Conservation (phyloP, 352 stramenopile species). For the Phytophthora hybrid region DNA sequence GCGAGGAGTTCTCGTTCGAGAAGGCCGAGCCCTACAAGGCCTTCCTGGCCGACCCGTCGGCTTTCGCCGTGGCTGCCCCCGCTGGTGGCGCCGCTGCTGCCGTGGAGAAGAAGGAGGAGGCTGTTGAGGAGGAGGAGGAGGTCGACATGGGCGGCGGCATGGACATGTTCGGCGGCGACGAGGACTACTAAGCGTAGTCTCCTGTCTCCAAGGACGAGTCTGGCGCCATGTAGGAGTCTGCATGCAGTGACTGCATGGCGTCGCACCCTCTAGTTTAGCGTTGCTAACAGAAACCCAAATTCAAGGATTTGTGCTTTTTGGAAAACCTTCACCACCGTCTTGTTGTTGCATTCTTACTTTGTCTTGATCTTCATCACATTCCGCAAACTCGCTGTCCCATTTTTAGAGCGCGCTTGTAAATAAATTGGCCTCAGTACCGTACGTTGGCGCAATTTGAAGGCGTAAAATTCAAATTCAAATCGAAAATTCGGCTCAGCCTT, state of each 20-base stretch:
- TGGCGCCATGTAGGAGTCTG: too few relatives aligned
- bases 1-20: constrained; percentile 97
- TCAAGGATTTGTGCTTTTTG: constrained; percentile 34
- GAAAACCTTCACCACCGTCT: constrained; percentile 12
- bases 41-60: constrained; percentile 95
- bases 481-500: constrained; percentile 27
- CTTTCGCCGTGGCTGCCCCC: constrained; percentile 92
- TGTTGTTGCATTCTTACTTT: neutral
- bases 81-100: constrained; percentile 80
- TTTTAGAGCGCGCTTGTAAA: too few relatives aligned
- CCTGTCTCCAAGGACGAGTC: constrained; percentile 15
- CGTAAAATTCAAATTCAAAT: constrained; percentile 48
- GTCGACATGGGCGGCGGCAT: constrained; percentile 84
- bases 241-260: too few relatives aligned
- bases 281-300: constrained; percentile 37
- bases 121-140: constrained; percentile 85
- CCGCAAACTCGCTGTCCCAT: too few relatives aligned
- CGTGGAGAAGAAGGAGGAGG: constrained; percentile 73
- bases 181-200: constrained; percentile 79
- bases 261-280: constrained; percentile 19
- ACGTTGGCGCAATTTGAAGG: constrained; percentile 33
- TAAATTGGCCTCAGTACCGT: neutral
- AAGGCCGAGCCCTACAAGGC: constrained; percentile 98
- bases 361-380: neutral
- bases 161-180: constrained; percentile 90